Percentiles rank a stretch among this genome's conserved stretches.
phyloP scores from a whole-genome alignment of 2,329 filamentous ascomycete genomes.

The Calonectria ilicicola region DNA sequence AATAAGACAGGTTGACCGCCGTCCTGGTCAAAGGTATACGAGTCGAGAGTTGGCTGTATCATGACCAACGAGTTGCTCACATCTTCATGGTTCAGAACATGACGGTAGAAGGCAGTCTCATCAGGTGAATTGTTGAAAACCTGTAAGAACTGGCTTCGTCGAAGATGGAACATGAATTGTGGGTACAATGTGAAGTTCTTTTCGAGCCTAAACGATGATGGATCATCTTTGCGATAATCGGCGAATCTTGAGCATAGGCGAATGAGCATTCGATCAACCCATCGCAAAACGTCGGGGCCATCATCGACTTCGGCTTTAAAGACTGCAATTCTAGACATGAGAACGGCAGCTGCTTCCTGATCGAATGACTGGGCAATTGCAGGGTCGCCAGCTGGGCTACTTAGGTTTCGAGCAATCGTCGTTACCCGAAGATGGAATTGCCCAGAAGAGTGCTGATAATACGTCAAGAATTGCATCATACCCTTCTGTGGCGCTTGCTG shows the following conservation, averaged over 20 bases:
- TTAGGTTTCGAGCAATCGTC: slow-evolving; percentile 90
- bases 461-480: slow-evolving; percentile 98
- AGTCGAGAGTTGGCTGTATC: slow-evolving; percentile 98
- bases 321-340: slow-evolving; percentile 99
- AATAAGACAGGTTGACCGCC: slow-evolving; percentile 93
- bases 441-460: slow-evolving; percentile 97
- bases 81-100: slow-evolving; percentile 97
- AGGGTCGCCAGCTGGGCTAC: slow-evolving; percentile 92
- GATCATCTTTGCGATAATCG: slow-evolving; percentile 98
- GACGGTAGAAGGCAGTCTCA: slow-evolving; percentile 98
- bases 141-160: slow-evolving; percentile 96
- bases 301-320: slow-evolving; percentile 99
- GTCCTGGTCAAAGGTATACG: slow-evolving; percentile 96
- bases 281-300: slow-evolving; percentile 96
- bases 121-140: slow-evolving; percentile 99
- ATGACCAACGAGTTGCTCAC: slow-evolving; percentile 97
- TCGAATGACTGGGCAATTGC: slow-evolving; percentile 97
- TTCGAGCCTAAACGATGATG: slow-evolving; percentile 94
- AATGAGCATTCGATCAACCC: slow-evolving; percentile 99
- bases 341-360: slow-evolving; percentile 94
- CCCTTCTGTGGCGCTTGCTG: slow-evolving; percentile 90
- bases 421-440: slow-evolving; percentile 97
- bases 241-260: slow-evolving; percentile 95
- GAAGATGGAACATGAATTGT: slow-evolving; percentile 99
- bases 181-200: slow-evolving; percentile 99